phyloP scores from a whole-genome alignment of 2,329 filamentous ascomycete species.

The Botrytis medusae region DNA sequence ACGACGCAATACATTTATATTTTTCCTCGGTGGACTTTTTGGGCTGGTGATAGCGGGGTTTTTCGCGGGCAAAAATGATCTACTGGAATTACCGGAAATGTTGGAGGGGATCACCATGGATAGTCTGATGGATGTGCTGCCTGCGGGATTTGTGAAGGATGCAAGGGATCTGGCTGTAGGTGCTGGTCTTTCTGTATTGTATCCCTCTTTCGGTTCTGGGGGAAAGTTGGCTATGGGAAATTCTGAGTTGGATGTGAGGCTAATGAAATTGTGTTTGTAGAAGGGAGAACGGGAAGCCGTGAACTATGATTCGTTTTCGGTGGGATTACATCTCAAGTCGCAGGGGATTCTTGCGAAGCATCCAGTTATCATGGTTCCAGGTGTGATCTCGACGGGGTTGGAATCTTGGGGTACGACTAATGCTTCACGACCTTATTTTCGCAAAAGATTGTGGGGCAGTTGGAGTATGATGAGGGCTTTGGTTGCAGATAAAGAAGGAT shows the following conservation, averaged over 20 bases:
- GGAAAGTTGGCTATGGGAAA: background rate
- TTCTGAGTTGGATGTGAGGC: background rate
- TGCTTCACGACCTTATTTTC: constrained; percentile 83
- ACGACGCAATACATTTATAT: constrained; percentile 76
- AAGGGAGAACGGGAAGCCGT: constrained; percentile 85
- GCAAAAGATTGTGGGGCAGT: constrained; percentile 92
- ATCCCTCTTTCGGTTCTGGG: constrained; percentile 9
- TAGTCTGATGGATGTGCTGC: constrained; percentile 80
- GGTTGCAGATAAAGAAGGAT: constrained; percentile 86
- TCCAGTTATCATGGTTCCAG: constrained; percentile 94
- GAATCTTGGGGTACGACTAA: constrained; percentile 96
- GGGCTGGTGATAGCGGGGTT: constrained; percentile 86
- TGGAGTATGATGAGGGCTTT: constrained; percentile 99
- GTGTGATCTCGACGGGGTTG: constrained; percentile 94
- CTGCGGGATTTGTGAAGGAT: constrained; percentile 81
- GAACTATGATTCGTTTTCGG: constrained; percentile 89
- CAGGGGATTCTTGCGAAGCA: constrained; percentile 82
- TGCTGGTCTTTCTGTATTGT: constrained; percentile 17
- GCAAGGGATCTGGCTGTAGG: constrained; percentile 78
- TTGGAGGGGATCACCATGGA: constrained; percentile 77
- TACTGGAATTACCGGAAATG: constrained; percentile 72
- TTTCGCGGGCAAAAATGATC: constrained; percentile 84
- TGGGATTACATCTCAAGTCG: constrained; percentile 77
- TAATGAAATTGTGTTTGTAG: constrained; percentile 43
- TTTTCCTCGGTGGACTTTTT: constrained; percentile 84